Evolutionary conservation across 768 basidiomycete genomes (phyloP), one percentile per base, ranked within the genome.

Genomic region (Daedaleopsis nitida): DNA sequence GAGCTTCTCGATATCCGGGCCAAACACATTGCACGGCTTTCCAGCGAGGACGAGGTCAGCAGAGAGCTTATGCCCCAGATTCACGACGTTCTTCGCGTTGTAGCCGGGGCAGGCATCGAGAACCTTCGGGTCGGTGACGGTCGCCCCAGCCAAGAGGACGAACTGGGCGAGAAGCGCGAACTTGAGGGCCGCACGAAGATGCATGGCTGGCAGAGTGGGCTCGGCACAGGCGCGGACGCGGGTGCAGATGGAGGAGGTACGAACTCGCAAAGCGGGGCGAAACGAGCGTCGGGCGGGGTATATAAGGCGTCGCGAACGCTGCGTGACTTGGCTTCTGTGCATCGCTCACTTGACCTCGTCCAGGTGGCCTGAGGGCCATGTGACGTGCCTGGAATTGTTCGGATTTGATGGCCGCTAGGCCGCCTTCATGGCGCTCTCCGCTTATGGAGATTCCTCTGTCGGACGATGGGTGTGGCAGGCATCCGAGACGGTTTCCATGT

Each of bases 31-130:
- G 74, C 87, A 87, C 5, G 81, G 75, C 57, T 70, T 66, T 5
- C 80, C 82, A n/a, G 76, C 79, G 24, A 87, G 75, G n/a, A 77
- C 68, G 16, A 87, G 77, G 65, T 81, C 77, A 32, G 84, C 85
- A 5, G 78, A 82, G 50, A 87, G 68, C 11, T 66, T 76, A 3
- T 76, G 68, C 0, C 78, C 77, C 4, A 60, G 47, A 4, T 71
- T 70, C 32, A 74, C 72, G 19, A 86, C 77, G 58, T 83, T 80
- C 3, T 70, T 73, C 11, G 81, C 82, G 9, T 74, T 76, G 71
- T 89, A 88, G 16, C 87, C 86, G 1, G 86, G 80, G 68, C 86
- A 89, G 0, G 81, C 78, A 66, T 86, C 85, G 39, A 86, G 77
- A 8, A 64, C 55, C 0, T 27, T 45, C 0, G 71, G 70, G 60